Evolutionary conservation across 257 asterid genomes (phyloP), one percentile per base, ranked within the genome.

Genomic region (Osmanthus fragrans): DNA sequence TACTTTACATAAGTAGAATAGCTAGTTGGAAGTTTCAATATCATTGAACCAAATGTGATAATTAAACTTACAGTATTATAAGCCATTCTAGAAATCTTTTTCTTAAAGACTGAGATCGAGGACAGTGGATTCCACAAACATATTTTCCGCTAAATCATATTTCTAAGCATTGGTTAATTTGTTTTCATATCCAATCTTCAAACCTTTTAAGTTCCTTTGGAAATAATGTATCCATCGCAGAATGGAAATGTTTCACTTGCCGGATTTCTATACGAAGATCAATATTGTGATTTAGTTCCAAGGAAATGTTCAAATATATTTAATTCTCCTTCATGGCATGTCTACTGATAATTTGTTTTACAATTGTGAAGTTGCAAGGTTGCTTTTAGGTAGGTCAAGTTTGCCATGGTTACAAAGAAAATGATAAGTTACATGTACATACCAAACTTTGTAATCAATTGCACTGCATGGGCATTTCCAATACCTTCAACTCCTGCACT

Each of bases 401-500:
- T 37, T 39, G 56, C 45, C 40, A 73, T 63, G 73, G 72, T 40
- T 72, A 71, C 66, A 74, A 54, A 40, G 42, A 54, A 72, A 37
- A 79, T 34, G 15, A 25, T 66, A 54, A 58, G 77, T 29, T 66
- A 73, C 76, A 73, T 12, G 70, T 47, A 78, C 88, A 73, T 91
- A 93, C 98, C 99, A 82, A 93, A 96, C 82, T 92, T 91, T 71
- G 92, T 88, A 77, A 96, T 89, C 79, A 96, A 83, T 80, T 90
- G 93, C 84, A 92, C 67, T 56, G 97, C 99, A 87, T 93, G 94
- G 65, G 89, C 93, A 80, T 88, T 86, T 86, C 98, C 99, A 81
- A 95, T 96, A 64, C 98, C 98, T 19, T 85, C 90, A 83, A 96
- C 98, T 67, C 99, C 99, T 96, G 93, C 87, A 91, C 66, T 79